Evolutionary conservation across 768 basidiomycete genomes (phyloP).

Genomic region (Crassisporium funariophilum): DNA sequence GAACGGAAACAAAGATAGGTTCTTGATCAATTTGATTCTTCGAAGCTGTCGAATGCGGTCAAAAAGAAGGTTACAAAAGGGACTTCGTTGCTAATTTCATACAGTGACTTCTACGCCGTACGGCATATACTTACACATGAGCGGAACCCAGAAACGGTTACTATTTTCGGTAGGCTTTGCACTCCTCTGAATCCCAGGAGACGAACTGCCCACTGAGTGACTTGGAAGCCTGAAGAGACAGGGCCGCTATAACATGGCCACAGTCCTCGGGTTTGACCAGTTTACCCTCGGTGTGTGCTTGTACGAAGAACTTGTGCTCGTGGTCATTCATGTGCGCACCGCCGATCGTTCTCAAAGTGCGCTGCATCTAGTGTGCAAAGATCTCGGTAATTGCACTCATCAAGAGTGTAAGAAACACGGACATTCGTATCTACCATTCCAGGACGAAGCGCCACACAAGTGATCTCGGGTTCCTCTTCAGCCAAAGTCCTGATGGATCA

Average conservation of each 20-base stretch:
- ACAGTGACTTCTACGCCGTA: no score
- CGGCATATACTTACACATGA: slow-evolving; percentile 1
- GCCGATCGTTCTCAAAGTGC: slow-evolving; percentile 50
- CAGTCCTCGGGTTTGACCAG: slow-evolving; percentile 75
- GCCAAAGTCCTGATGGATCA: slow-evolving; percentile 66
- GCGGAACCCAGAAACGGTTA: slow-evolving; percentile 7
- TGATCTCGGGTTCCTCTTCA: slow-evolving; percentile 77
- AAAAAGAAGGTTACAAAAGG: not conserved
- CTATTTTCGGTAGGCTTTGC: slow-evolving; percentile 51
- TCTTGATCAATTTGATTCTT: not conserved
- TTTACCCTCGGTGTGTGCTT: slow-evolving; percentile 60
- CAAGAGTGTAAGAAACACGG: slow-evolving; percentile 26
- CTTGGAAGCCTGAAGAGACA: slow-evolving; percentile 66
- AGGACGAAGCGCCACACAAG: slow-evolving; percentile 78
- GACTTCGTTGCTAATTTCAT: not conserved
- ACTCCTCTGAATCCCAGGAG: slow-evolving; percentile 76
- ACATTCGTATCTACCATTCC: slow-evolving; percentile 87
- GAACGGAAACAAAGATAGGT: not conserved
- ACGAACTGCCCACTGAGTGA: slow-evolving; percentile 76
- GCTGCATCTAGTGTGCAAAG: slow-evolving; percentile 69
- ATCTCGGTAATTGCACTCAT: slow-evolving; percentile 1
- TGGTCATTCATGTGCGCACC: slow-evolving; percentile 52
- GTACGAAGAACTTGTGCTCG: slow-evolving; percentile 60
- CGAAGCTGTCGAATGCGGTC: not conserved
- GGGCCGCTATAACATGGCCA: slow-evolving; percentile 77